Conservation (phyloP, 345 rosid genomes). For the Nephelium lappaceum region DNA sequence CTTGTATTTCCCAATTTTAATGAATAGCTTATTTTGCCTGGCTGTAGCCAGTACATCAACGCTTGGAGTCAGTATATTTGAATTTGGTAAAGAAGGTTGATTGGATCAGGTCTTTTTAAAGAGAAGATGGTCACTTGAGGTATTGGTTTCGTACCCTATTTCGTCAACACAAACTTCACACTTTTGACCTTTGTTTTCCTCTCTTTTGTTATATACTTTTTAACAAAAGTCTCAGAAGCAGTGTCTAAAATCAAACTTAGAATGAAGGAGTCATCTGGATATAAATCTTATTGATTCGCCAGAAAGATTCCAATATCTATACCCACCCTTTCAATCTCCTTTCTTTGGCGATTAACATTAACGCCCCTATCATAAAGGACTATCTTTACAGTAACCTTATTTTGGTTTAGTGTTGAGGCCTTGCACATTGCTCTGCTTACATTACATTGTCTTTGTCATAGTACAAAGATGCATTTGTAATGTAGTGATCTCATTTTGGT, state of each 20-base stretch:
- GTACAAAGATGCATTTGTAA: too few relatives aligned
- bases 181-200: conserved; percentile 26
- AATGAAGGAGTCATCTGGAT: conserved; percentile 19
- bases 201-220: background rate
- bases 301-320: conserved; percentile 38
- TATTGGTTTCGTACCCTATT: conserved; percentile 35
- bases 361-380: conserved; percentile 34
- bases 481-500: too few relatives aligned
- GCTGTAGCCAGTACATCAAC: conserved; percentile 41
- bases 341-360: conserved; percentile 2
- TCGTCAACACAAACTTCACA: conserved; percentile 33
- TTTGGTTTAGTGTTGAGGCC: conserved; percentile 19
- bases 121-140: conserved; percentile 63
- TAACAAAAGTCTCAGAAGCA: conserved; percentile 13
- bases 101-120: conserved; percentile 62
- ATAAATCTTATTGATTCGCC: conserved; percentile 12
- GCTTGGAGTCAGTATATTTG: conserved; percentile 49
- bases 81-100: conserved; percentile 37
- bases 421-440: conserved; percentile 28
- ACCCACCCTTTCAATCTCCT: conserved; percentile 27
- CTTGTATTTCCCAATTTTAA: conserved; percentile 23
- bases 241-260: conserved; percentile 27
- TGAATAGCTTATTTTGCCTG: conserved; percentile 16
- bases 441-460: conserved; percentile 21
- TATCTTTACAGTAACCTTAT: conserved; percentile 32